Evolutionary conservation across 441 rosid species (phyloP).

Genomic region (Jatropha multifida): DNA sequence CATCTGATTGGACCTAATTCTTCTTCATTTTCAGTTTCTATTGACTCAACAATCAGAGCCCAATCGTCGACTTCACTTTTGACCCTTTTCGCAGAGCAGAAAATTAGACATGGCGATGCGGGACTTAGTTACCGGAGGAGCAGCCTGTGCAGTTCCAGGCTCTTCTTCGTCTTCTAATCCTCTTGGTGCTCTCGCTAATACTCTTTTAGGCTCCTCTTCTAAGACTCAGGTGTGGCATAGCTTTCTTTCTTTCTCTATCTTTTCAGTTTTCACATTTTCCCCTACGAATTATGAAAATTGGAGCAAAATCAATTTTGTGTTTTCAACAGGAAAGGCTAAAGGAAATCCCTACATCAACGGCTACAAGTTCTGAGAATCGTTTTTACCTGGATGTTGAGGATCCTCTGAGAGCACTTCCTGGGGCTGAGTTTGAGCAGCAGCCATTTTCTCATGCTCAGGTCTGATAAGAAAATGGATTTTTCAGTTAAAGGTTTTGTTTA

Average conservation of each 20-base stretch:
- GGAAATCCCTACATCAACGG: constrained; percentile 67
- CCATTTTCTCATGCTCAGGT: constrained; percentile 66
- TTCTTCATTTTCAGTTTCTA: background rate
- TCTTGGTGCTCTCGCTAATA: constrained; percentile 88
- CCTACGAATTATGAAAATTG: background rate
- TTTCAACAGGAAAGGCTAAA: constrained; percentile 68
- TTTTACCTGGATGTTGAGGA: constrained; percentile 53
- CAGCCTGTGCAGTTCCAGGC: constrained; percentile 90
- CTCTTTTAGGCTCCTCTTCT: constrained; percentile 83
- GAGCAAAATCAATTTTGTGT: background rate
- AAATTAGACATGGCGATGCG: constrained; percentile 74
- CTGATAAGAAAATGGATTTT: background rate
- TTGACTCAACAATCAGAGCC: background rate
- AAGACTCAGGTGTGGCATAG: constrained; percentile 66
- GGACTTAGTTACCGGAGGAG: constrained; percentile 86
- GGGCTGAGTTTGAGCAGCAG: constrained; percentile 72
- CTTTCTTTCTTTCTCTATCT: background rate
- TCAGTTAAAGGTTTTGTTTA: background rate
- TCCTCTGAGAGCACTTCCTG: constrained; percentile 66
- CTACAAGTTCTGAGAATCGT: constrained; percentile 45
- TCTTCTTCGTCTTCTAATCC: constrained; percentile 90
- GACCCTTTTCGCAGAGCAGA: background rate
- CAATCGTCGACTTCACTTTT: background rate
- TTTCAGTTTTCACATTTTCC: background rate
- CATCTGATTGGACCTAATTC: background rate